phyloP scores from a whole-genome alignment of 164 flowering plant species.

The Annona squamosa region DNA sequence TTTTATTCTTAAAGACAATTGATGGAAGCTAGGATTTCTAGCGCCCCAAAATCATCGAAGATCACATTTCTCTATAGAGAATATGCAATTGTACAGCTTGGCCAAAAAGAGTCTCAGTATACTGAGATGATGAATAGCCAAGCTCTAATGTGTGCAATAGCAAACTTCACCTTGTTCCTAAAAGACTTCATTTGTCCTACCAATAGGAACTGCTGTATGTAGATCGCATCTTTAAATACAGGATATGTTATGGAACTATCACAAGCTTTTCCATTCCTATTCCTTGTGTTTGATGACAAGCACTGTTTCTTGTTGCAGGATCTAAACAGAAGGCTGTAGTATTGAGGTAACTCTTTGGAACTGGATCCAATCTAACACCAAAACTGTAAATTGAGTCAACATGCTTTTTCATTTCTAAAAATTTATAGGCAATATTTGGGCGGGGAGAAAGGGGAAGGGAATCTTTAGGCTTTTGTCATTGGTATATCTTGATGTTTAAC shows the following conservation, averaged over 20 bases:
- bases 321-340: constrained; percentile 3
- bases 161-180: neutral
- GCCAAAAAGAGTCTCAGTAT: neutral
- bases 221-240: neutral
- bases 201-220: neutral
- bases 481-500: neutral
- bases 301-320: neutral
- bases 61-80: too few relatives aligned
- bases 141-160: neutral
- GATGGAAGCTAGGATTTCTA: too few relatives aligned
- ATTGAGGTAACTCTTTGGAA: neutral
- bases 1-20: too few relatives aligned
- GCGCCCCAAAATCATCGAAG: too few relatives aligned
- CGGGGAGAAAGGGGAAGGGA: neutral
- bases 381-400: neutral
- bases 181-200: neutral
- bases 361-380: neutral
- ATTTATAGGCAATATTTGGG: neutral
- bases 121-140: neutral
- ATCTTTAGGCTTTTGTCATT: neutral
- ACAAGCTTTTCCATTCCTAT: neutral
- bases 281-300: neutral
- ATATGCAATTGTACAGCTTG: too few relatives aligned
- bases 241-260: neutral
- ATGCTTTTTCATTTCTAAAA: neutral